Evolutionary conservation across 176 grass and related monocot genomes (phyloP), one percentile per base, ranked within the genome.

Genomic region (Phoenix roebelenii): DNA sequence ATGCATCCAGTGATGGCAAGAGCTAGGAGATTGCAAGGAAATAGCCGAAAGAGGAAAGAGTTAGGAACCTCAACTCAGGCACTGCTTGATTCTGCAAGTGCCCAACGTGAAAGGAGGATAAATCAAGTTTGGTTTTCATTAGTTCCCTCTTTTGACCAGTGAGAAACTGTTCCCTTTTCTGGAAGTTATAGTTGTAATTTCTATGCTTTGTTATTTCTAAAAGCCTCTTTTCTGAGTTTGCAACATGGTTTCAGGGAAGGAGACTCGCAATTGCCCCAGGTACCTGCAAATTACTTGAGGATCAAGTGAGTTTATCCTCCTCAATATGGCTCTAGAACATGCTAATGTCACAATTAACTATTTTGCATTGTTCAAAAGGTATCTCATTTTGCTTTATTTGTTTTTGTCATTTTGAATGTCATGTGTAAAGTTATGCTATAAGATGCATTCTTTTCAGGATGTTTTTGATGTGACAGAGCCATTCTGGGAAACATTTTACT

Each of bases 81-180:
- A 51, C 58, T 73, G 25, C 63, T 82, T 52, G 55, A 76, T 52
- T 71, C 52, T 49, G 67, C 72, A 73, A 4, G 20, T 68, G 57
- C 1, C 1, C 89, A 76, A 30, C 70, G 29, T 20, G 74, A 76
- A 30, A 85, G 70, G 68, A 95, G 77, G 50, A 82, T 85, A 26
- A 79, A 49, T 57, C 71, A 77, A 55, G 73, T 95, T 76, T 95
- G 89, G 89, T 89, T 95, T 66, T 85, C 78, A 20, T 73, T 95
- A 71, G 57, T 95, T 73, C 74, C 89, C 2, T 83, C 87, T 51
- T 72, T 71, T 65, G 63, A 88, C 65, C 81, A 87, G 89, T 95
- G 19, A 73, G 60, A 26, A 22, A 15, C 50, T 9, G 1, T 55
- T 63, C 22, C 22, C 18, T 63, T 29, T 73, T 49, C 24, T 63